Percentiles rank a stretch among this genome's conserved stretches.
These are phyloP conservation scores for Aspergillus mulundensis DNA, from an alignment of 495 filamentous ascomycete species.

Conservation along the genomic window DNA sequence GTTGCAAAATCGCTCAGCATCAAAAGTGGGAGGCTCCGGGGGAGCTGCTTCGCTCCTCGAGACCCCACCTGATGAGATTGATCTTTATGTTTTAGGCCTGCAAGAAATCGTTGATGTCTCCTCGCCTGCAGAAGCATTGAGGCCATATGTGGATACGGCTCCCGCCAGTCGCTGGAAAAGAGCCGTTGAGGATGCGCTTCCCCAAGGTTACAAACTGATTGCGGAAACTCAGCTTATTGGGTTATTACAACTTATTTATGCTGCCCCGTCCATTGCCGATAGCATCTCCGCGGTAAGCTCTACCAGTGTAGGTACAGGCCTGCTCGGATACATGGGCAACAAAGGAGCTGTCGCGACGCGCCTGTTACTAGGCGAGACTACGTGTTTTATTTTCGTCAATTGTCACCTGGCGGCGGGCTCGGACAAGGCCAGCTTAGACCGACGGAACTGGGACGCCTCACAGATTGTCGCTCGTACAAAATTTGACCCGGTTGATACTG, in stretches of 20 bases:
- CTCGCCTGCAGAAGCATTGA: slow-evolving; percentile 57
- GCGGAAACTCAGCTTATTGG: slow-evolving; percentile 83
- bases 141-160: slow-evolving; percentile 68
- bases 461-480: slow-evolving; percentile 70
- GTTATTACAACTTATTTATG: slow-evolving; percentile 79
- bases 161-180: slow-evolving; percentile 75
- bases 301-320: slow-evolving; percentile 74
- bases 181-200: slow-evolving; percentile 65
- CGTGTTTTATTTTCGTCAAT: slow-evolving; percentile 83
- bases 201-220: slow-evolving; percentile 69
- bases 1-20: not conserved
- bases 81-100: slow-evolving; percentile 83
- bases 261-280: slow-evolving; percentile 66
- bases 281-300: slow-evolving; percentile 74
- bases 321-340: slow-evolving; percentile 92
- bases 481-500: slow-evolving; percentile 66
- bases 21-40: not conserved
- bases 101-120: slow-evolving; percentile 90
- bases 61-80: slow-evolving; percentile 57
- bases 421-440: slow-evolving; percentile 70
- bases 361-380: slow-evolving; percentile 84
- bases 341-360: slow-evolving; percentile 86
- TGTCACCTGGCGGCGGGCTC: slow-evolving; percentile 83
- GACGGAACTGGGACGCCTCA: slow-evolving; percentile 83
- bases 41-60: slow-evolving; percentile 1